These are phyloP conservation scores for Vaccinium corymbosum DNA, from an alignment of 148 eudicot species.

Conservation along the genomic window DNA sequence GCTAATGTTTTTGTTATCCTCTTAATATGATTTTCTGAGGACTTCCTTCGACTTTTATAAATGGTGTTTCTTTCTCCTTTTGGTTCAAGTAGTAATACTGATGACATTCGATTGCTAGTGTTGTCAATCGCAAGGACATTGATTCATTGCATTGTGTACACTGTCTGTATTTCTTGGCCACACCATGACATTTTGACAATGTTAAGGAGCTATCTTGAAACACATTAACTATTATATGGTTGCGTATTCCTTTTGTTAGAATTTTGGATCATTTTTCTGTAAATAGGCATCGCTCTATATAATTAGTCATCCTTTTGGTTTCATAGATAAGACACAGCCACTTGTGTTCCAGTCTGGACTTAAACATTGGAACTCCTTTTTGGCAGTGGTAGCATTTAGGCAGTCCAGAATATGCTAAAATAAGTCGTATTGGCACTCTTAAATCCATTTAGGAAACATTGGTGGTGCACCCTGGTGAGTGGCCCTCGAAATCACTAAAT, in stretches of 20 bases:
- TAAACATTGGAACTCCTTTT: background rate
- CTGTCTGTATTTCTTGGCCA: background rate
- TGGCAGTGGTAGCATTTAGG: background rate
- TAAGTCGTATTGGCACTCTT: background rate
- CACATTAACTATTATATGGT: background rate
- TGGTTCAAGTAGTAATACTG: background rate
- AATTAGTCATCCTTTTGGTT: background rate
- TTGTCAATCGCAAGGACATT: background rate
- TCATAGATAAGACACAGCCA: background rate
- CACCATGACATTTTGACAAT: background rate
- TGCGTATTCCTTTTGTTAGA: background rate
- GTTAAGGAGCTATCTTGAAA: background rate
- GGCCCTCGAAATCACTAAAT: background rate
- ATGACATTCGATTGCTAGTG: background rate
- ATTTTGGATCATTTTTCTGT: background rate
- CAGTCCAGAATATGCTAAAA: background rate
- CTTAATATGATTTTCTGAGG: background rate
- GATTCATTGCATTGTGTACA: background rate
- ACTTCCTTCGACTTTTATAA: background rate
- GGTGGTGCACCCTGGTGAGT: background rate
- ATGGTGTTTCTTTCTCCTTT: background rate
- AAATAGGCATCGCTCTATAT: background rate
- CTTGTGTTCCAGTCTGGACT: background rate
- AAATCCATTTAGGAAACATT: background rate
- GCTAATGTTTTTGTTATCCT: conserved; percentile 4